Conservation (phyloP, 2,329 filamentous ascomycete species). For the Colletotrichum destructivum region DNA sequence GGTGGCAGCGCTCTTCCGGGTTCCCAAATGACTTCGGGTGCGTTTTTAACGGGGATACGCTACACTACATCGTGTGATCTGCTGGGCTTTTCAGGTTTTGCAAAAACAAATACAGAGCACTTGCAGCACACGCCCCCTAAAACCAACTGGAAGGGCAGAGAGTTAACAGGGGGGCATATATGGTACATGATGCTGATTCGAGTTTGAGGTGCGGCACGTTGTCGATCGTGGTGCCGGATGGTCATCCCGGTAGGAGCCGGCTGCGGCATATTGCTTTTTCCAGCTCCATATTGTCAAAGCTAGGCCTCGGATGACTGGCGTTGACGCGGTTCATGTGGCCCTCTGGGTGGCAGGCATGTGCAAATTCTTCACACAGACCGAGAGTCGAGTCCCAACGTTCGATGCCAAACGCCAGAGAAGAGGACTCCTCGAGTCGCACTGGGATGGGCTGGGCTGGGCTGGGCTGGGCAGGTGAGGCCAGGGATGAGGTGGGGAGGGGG, state of each 20-base stretch:
- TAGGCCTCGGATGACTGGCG: conserved; percentile 13
- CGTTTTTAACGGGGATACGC: neutral
- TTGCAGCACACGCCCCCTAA: conserved; percentile 24
- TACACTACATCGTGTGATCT: conserved; percentile 2
- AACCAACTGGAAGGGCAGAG: conserved; percentile 2
- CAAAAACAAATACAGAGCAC: conserved; percentile 1
- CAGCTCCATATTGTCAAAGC: conserved; percentile 26
- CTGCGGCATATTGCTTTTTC: conserved; percentile 37
- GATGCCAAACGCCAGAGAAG: conserved; percentile 2
- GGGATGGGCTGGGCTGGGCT: conserved; percentile 14
- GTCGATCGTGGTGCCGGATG: conserved; percentile 33
- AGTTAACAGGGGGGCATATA: neutral
- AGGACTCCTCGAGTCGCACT: neutral
- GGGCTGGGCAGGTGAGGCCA: conserved; percentile 7
- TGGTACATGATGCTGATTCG: conserved; percentile 12
- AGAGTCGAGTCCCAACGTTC: conserved; percentile 11
- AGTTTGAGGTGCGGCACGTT: conserved; percentile 30
- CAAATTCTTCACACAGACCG: conserved; percentile 35
- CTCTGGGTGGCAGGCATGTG: conserved; percentile 11
- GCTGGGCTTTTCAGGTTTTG: conserved; percentile 8
- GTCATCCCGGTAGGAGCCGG: conserved; percentile 20
- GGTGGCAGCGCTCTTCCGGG: neutral
- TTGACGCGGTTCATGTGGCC: neutral
- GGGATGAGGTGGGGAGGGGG: conserved; percentile 4
- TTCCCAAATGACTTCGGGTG: neutral